Evolutionary conservation across 768 basidiomycete species (phyloP).

Genomic region (Trametes punicea): DNA sequence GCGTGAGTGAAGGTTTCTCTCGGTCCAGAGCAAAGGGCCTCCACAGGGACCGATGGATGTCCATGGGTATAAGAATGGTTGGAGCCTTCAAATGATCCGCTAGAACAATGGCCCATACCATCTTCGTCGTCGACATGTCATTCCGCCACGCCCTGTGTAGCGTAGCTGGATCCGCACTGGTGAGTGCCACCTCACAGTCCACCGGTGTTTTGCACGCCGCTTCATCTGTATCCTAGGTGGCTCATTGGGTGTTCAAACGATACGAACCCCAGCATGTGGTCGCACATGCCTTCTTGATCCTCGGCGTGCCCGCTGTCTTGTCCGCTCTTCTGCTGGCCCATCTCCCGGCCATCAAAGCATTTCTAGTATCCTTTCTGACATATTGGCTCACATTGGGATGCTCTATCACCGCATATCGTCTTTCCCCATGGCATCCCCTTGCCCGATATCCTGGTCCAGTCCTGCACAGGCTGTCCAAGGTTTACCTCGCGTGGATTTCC

Average conservation of each 20-base stretch:
- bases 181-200: background rate
- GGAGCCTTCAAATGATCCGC: constrained; percentile 6
- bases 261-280: constrained; percentile 9
- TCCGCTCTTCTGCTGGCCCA: constrained; percentile 7
- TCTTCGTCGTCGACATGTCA: constrained; percentile 2
- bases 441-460: constrained; percentile 22
- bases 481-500: constrained; percentile 17
- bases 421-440: constrained; percentile 25
- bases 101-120: constrained; percentile 10
- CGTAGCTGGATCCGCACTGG: constrained; percentile 9
- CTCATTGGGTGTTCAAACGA: constrained; percentile 18
- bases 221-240: constrained; percentile 6
- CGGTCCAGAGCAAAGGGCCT: background rate
- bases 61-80: constrained; percentile 13
- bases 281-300: constrained; percentile 7
- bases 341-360: constrained; percentile 2
- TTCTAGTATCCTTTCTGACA: constrained; percentile 6
- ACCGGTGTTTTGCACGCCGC: background rate
- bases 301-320: constrained; percentile 14
- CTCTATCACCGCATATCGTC: constrained; percentile 19
- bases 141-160: background rate
- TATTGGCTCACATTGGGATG: constrained; percentile 14
- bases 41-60: background rate
- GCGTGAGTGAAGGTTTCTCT: background rate
- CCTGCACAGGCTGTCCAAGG: constrained; percentile 16